Conservation (phyloP, 1,284 basidiomycete genomes). For the Cronartium quercuum region DNA sequence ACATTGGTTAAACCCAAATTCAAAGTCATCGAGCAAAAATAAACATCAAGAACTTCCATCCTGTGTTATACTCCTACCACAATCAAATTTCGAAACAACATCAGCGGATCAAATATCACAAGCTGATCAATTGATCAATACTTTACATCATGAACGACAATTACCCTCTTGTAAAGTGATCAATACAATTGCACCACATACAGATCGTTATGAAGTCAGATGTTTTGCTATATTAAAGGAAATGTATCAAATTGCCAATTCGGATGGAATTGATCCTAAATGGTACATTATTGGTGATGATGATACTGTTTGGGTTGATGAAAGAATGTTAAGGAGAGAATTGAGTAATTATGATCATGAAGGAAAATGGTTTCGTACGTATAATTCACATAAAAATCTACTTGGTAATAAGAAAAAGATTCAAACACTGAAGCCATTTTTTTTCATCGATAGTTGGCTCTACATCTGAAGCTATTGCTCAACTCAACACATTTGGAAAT, state of each 20-base stretch:
- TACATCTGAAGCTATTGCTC: constrained; percentile 41
- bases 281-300: constrained; percentile 26
- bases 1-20: not conserved
- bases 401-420: not conserved
- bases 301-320: constrained; percentile 45
- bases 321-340: constrained; percentile 41
- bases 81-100: not conserved
- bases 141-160: not conserved
- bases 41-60: not conserved
- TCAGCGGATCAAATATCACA: not conserved
- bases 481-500: constrained; percentile 42
- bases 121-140: not conserved
- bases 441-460: constrained; percentile 41
- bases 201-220: constrained; percentile 17
- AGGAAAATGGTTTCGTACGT: constrained; percentile 41
- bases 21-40: not conserved
- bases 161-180: constrained; percentile 1
- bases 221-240: constrained; percentile 9
- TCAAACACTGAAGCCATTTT: not conserved
- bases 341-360: constrained; percentile 42
- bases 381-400: not conserved
- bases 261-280: not conserved
- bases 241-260: constrained; percentile 1
- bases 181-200: not conserved
- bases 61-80: not conserved